Evolutionary conservation across 2,329 filamentous ascomycete genomes (phyloP).

Genomic region (Claviceps pazoutovae): DNA sequence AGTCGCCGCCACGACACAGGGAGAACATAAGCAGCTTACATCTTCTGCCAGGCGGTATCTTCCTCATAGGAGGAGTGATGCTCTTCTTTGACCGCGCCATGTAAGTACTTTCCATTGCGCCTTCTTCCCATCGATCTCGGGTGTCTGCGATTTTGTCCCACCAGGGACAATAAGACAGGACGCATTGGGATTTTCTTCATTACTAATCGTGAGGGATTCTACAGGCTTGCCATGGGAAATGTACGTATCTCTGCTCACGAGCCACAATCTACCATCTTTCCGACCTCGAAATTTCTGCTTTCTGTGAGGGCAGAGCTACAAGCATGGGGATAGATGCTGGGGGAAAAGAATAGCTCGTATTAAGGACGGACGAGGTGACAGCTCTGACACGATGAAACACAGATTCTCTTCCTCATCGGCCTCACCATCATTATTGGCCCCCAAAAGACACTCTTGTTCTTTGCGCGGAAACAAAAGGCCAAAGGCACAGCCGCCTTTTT

Average conservation of each 20-base stretch:
- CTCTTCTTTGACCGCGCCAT: conserved; percentile 97
- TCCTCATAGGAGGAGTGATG: conserved; percentile 85
- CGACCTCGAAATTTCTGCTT: neutral
- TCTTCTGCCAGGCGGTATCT: conserved; percentile 60
- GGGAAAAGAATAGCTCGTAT: conserved; percentile 1
- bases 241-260: conserved; percentile 30
- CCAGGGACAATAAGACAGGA: neutral
- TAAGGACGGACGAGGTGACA: neutral
- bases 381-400: conserved; percentile 6
- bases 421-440: conserved; percentile 91
- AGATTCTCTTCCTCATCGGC: conserved; percentile 97
- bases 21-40: conserved; percentile 9
- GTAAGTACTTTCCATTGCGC: conserved; percentile 35
- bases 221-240: conserved; percentile 93
- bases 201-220: neutral
- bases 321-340: neutral
- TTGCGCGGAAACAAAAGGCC: conserved; percentile 82
- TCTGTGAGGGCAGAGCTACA: conserved; percentile 3
- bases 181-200: neutral
- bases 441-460: conserved; percentile 84
- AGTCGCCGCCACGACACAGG: conserved; percentile 2
- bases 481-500: conserved; percentile 86
- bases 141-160: too few relatives aligned
- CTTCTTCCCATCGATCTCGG: neutral
- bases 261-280: neutral